phyloP scores from a whole-genome alignment of 176 grass and related monocot species.

The Juncus inflexus region DNA sequence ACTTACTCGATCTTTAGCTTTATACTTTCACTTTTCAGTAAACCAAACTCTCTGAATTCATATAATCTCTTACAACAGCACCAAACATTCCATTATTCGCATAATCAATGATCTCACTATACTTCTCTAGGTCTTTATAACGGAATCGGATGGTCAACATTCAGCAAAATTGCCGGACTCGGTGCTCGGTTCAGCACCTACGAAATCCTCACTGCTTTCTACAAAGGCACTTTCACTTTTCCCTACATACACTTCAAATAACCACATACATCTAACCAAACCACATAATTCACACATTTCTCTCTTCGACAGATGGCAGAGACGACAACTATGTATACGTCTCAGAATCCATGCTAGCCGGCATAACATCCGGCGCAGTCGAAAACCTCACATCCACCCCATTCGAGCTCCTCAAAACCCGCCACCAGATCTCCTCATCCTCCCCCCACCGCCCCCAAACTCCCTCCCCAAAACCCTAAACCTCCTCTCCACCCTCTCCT shows the following conservation, averaged over 20 bases:
- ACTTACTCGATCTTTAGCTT: too few relatives aligned
- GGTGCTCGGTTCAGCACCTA: constrained; percentile 85
- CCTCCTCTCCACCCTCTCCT: constrained; percentile 70
- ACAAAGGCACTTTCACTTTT: constrained; percentile 55
- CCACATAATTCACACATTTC: constrained; percentile 15
- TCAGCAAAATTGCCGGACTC: constrained; percentile 57
- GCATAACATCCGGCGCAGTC: constrained; percentile 56
- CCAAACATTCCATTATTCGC: background rate
- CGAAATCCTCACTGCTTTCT: constrained; percentile 87
- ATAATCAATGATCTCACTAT: constrained; percentile 22
- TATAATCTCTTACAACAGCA: constrained; percentile 1
- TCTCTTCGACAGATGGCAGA: constrained; percentile 68
- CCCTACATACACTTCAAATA: background rate
- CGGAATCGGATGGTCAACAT: constrained; percentile 76
- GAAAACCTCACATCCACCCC: constrained; percentile 68
- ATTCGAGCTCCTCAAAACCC: constrained; percentile 87
- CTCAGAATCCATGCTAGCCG: constrained; percentile 80
- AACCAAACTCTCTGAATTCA: too few relatives aligned
- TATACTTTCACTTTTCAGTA: too few relatives aligned
- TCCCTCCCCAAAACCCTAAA: constrained; percentile 60
- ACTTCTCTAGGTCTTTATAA: constrained; percentile 56
- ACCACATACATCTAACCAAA: constrained; percentile 10
- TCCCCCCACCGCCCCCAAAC: constrained; percentile 46
- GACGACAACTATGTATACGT: constrained; percentile 69
- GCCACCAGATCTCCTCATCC: constrained; percentile 61